phyloP scores from a whole-genome alignment of 495 filamentous ascomycete genomes.

The Tuber brumale region DNA sequence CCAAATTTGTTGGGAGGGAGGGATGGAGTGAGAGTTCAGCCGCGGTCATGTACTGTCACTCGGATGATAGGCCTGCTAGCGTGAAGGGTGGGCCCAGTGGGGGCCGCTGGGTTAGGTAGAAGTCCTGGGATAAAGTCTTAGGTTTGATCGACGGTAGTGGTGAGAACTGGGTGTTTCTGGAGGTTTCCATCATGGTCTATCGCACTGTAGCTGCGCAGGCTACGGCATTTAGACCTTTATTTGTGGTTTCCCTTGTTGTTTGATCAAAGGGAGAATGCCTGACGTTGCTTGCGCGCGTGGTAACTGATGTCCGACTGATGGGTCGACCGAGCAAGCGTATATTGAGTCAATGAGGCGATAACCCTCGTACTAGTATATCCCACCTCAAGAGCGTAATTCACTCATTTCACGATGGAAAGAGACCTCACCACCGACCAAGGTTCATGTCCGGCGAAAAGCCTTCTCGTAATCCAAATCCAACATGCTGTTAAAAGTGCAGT shows the following conservation, averaged over 20 bases:
- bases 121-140: background rate
- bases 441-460: background rate
- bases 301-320: background rate
- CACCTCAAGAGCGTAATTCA: background rate
- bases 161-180: background rate
- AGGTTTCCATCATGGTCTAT: background rate
- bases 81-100: background rate
- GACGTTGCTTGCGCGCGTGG: background rate
- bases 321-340: background rate
- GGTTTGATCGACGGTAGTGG: background rate
- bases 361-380: background rate
- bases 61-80: background rate
- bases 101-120: background rate
- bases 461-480: background rate
- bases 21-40: background rate
- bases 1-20: background rate
- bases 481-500: background rate
- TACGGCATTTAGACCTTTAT: background rate
- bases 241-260: background rate
- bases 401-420: background rate
- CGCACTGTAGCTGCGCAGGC: background rate
- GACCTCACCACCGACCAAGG: background rate
- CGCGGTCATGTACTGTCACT: background rate
- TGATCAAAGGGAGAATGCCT: background rate
- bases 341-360: background rate